Evolutionary conservation across 108 stramenopile genomes (phyloP), one percentile per base, ranked within the genome.

Genomic region (Stephanodiscus minutulus): DNA sequence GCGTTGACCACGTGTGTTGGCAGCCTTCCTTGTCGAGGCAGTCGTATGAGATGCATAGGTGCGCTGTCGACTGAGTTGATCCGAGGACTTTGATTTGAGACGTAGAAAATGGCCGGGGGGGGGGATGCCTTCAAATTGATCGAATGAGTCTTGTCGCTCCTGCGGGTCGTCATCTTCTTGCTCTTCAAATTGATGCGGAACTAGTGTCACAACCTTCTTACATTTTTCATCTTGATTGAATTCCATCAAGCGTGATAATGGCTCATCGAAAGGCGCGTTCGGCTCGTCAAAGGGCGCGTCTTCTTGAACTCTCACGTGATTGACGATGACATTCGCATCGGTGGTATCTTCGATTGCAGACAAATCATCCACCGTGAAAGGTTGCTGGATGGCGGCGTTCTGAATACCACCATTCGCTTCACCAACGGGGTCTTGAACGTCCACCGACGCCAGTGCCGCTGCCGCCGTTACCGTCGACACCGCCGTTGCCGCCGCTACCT

Each of bases 201-300:
- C 33, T 22, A 47, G 21, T 27, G 22, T 36, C 39, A 37, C 54
- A 22, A 48, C 29, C 0, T 20, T 27, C 41, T 55, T 47, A 46
- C 41, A 24, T 18, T 55, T 11, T 27, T n/a, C n/a, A 24, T 44
- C 25, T 64, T 52, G 66, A 46, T 2, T 21, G 58, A 17, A 4
- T 15, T 24, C n/a, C 25, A 36, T 59, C 58, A 20, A 55, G 28
- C 13, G 13, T 44, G 43, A 44, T 1, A 53, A 21, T 22, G 43
- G 62, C 25, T 63, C 62, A 25, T 63, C 62, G 44, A 63, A 63
- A 1, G 71, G 71, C 41, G 37, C 33, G 3, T 37, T 52, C 37
- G 74, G 68, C 61, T 80, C 79, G 53, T 80, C 79, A 37, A 80
- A 80, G 37, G 79, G 79, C 12, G 79, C 68, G 63, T 80, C 79